phyloP scores from a whole-genome alignment of 495 filamentous ascomycete species.

The Penicillium subrubescens region DNA sequence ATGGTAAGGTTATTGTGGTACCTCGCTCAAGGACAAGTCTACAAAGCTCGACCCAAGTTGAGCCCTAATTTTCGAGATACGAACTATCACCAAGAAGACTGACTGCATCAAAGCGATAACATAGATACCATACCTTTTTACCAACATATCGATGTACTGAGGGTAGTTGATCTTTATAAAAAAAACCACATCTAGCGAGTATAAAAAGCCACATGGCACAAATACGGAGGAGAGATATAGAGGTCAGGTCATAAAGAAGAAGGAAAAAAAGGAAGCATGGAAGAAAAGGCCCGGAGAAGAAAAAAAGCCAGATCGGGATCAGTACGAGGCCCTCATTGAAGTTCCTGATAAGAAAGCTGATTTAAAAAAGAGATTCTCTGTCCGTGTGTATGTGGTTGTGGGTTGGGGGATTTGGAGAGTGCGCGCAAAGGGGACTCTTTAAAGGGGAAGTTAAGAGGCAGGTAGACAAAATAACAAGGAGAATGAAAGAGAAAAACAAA shows the following conservation, averaged over 20 bases:
- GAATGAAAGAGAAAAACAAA: constrained; percentile 27
- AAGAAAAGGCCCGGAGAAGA: constrained; percentile 7
- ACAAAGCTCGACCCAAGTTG: neutral
- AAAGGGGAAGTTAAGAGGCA: constrained; percentile 34
- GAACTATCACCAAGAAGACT: neutral
- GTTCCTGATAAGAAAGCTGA: constrained; percentile 36
- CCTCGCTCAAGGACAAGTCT: neutral
- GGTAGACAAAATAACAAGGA: constrained; percentile 36
- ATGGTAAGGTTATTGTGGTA: neutral
- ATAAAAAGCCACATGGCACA: constrained; percentile 29
- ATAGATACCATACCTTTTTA: neutral
- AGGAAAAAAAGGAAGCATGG: constrained; percentile 10
- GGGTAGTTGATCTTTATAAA: constrained; percentile 17
- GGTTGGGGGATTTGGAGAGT: constrained; percentile 29
- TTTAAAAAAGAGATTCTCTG: constrained; percentile 33
- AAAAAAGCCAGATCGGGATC: constrained; percentile 30
- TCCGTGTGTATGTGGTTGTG: constrained; percentile 35
- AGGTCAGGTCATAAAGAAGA: constrained; percentile 11
- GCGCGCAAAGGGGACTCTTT: constrained; percentile 38
- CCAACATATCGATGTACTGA: neutral
- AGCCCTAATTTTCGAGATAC: neutral
- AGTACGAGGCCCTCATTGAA: constrained; percentile 32
- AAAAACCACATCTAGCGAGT: constrained; percentile 31
- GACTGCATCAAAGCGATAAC: neutral
- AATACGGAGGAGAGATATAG: constrained; percentile 20